phyloP scores from a whole-genome alignment of 139 green algal genomes.

The Haematococcus lacustris region DNA sequence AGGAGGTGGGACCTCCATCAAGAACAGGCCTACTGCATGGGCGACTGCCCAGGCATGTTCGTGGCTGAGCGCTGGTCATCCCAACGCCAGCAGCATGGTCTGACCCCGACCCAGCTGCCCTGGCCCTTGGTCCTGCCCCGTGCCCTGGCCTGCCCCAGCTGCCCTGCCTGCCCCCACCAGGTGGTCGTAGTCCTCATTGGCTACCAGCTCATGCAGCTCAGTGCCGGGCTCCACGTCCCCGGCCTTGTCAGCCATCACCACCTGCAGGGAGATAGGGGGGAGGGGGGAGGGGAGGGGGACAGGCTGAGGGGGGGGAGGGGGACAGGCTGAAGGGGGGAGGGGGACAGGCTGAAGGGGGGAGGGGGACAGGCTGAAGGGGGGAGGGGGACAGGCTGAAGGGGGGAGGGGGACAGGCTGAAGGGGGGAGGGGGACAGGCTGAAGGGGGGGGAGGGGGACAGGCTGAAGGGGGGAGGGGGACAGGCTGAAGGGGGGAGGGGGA shows the following conservation, averaged over 20 bases:
- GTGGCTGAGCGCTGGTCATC: background rate
- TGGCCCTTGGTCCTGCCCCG: too few relatives aligned
- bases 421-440: background rate
- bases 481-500: too few relatives aligned
- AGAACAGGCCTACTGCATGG: background rate
- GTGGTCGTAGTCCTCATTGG: slow-evolving; percentile 41
- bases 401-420: background rate
- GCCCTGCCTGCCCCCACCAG: slow-evolving; percentile 30
- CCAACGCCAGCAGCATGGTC: background rate
- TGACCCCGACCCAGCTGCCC: background rate
- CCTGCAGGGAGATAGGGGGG: slow-evolving; percentile 35
- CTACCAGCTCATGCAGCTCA: slow-evolving; percentile 63
- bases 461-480: too few relatives aligned
- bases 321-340: slow-evolving; percentile 40
- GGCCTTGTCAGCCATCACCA: slow-evolving; percentile 38
- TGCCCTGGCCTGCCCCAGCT: too few relatives aligned
- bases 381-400: background rate
- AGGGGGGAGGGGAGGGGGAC: slow-evolving; percentile 36
- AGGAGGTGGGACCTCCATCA: background rate
- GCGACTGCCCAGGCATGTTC: background rate
- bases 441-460: too few relatives aligned
- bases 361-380: background rate
- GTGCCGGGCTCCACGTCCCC: slow-evolving; percentile 39
- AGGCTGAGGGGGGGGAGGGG: too few relatives aligned
- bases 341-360: too few relatives aligned